Percentiles rank a stretch among this genome's conserved stretches.
phyloP scores from a whole-genome alignment of 192 early-diverging fungal genomes.

The Entophlyctis helioformis region DNA sequence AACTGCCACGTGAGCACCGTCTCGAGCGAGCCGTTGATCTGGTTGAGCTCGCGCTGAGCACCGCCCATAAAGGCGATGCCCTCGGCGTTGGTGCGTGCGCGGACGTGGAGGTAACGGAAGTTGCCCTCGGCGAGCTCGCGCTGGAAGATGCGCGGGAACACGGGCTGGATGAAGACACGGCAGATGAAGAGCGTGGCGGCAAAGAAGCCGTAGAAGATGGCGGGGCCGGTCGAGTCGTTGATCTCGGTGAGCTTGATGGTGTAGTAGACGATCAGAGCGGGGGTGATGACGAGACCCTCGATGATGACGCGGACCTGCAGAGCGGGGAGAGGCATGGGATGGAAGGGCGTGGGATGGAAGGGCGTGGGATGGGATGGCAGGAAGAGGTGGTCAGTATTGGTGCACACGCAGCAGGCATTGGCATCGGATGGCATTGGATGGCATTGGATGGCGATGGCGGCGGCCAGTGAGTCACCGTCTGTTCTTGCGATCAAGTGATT shows the following conservation, averaged over 20 bases:
- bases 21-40: slow-evolving; percentile 43
- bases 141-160: slow-evolving; percentile 59
- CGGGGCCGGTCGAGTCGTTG: slow-evolving; percentile 49
- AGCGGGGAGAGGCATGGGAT: background rate
- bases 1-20: slow-evolving; percentile 39
- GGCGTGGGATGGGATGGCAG: no score
- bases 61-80: slow-evolving; percentile 73
- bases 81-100: slow-evolving; percentile 62
- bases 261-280: slow-evolving; percentile 68
- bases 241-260: slow-evolving; percentile 58
- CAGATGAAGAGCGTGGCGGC: slow-evolving; percentile 53
- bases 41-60: slow-evolving; percentile 46
- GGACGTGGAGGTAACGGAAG: slow-evolving; percentile 63
- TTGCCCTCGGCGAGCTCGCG: slow-evolving; percentile 75
- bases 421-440: no score
- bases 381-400: no score
- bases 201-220: slow-evolving; percentile 68
- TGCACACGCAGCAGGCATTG: no score
- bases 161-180: slow-evolving; percentile 57
- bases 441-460: no score
- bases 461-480: no score
- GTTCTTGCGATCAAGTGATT: background rate
- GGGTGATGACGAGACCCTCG: slow-evolving; percentile 55
- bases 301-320: slow-evolving; percentile 35
- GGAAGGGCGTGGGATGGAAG: no score